Base-by-base conservation (phyloP, 148 eudicot species). In the Cornus kousa region DNA sequence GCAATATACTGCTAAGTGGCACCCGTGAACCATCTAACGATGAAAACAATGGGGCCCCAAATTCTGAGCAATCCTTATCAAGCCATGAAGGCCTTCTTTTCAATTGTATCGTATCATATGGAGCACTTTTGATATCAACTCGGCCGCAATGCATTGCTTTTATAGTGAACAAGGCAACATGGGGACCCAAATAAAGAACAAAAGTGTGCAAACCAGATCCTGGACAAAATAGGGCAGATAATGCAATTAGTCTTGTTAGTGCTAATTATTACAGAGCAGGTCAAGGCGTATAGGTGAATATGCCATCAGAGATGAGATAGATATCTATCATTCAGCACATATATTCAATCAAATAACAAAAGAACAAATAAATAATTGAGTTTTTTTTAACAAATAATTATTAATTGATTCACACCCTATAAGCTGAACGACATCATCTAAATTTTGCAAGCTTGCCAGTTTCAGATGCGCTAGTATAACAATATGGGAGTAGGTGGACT, bases 161-260 rank as follows among this genome's bases (percentile, higher is more conserved):
- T 78, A 96, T 88, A 3, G 99, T 93, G 85, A 96, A 96, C 19
- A 96, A 88, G 13, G 99, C 97, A 73, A 96, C 91, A 82, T 96
- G 99, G 70, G 99, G 99, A 76, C 99, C 99, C 77, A 96, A 81
- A 85, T 96, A 96, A 33, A 96, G 90, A 72, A 96, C 98, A 88
- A 96, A 96, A 48, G 99, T 96, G 83, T 96, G 99, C 88, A 96
- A 87, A 31, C 99, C 99, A 75, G 98, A 93, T 77, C 99, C 99
- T 96, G 87, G 16, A 74, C 46, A 78, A 85, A 62, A 24, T 28
- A 81, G 33, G 48, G 57, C 19, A 76, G 48, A 72, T 62, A 46
- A 72, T 74, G 73, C 31, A 73, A 23, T 64, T 22, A 60, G 24
- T 43, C 32, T 68, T 72, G 68, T 68, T 71, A 76, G 50, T 33